Evolutionary conservation across 2,329 filamentous ascomycete species (phyloP), one percentile per base, ranked within the genome.

Genomic region (Amesomyces nigricolor): DNA sequence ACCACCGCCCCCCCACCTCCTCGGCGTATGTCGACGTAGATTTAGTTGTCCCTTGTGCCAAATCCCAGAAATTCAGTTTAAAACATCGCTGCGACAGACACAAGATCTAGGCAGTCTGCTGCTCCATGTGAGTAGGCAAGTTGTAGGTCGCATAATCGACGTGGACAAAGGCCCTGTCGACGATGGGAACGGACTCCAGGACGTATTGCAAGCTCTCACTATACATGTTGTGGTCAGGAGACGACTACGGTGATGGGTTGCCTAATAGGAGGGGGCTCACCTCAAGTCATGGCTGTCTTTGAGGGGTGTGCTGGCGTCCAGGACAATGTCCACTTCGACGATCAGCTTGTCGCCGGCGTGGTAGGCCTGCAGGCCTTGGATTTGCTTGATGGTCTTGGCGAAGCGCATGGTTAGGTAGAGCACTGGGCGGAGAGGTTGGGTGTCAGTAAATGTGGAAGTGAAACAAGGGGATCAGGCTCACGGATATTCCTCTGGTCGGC

Each of bases 351-450:
- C 89, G 26, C 89, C 89, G 0, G 86, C 85, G 65, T 95, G 89
- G 68, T 94, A 95, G 2, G 89, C 89, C 62, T 91, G 86, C 54
- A 94, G 73, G 32, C 89, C 89, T 68, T 94, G 89, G 58, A 95
- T 94, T 67, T 89, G 86, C 66, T 83, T 84, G 66, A 96, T 95
- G 11, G 88, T 87, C 62, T 88, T 89, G 45, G 91, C 91, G 67
- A 96, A 96, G 17, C 91, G 87, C 88, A 96, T 95, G 1, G 91
- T 94, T 63, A 95, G 80, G 72, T 96, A 96, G 1, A 96, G 78
- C 19, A 96, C 71, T 75, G 52, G 14, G 38, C 29, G 43, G 46
- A 37, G 48, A 51, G 47, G 52, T 42, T 14, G 14, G 8, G 11
- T 13, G 7, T 8, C 1, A 11, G 17, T 3, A n/a, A 47, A 53